Base-by-base conservation (phyloP, 208 protist genomes). In the Blastocrithidia nonstop region DNA sequence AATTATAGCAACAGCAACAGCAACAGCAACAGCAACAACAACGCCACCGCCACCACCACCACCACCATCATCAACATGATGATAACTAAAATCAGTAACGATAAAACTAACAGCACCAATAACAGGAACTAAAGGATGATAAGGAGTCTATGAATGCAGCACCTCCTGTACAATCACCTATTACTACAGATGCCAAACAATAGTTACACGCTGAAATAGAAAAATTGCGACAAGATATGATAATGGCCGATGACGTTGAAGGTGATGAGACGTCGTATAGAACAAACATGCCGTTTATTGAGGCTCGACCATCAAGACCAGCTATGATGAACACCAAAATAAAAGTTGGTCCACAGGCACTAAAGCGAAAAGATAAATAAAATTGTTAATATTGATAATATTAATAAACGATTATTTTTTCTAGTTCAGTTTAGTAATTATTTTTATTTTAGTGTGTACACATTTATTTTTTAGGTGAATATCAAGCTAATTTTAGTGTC, bases 281-380 rank as follows among this genome's bases (percentile, higher is more conserved):
- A 33, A 55, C 57, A 1, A 57, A 57, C 11, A 71, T 77, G 36
- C 66, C 61, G 20, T 45, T 73, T 28, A 54, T 52, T 28, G 52
- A 61, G 27, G 29, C 46, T 28, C 38, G 40, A 36, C 63, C 63
- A 21, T 27, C 55, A 21, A 61, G 66, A 28, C 61, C 66, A 4
- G 77, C 72, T 0, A 71, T 82, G 20, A 88, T 88, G 78, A 88
- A 88, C 45, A 38, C 62, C 16, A 72, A 79, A 45, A 63, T 57
- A 13, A 83, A 82, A 47, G 56, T 83, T 1, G 78, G 78, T 0
- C 73, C 78, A 9, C 61, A 41, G 17, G 78, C 78, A 0, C 52
- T 88, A 25, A 78, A 65, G 43, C 57, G 61, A 24, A 79, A 57
- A 67, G 2, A 13, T 5, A 1, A 4, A 16, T 41, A n/a, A 27